These are phyloP conservation scores for Phialemoniopsis sp. DNA, from an alignment of 2,329 filamentous ascomycete species.

Conservation along the genomic window DNA sequence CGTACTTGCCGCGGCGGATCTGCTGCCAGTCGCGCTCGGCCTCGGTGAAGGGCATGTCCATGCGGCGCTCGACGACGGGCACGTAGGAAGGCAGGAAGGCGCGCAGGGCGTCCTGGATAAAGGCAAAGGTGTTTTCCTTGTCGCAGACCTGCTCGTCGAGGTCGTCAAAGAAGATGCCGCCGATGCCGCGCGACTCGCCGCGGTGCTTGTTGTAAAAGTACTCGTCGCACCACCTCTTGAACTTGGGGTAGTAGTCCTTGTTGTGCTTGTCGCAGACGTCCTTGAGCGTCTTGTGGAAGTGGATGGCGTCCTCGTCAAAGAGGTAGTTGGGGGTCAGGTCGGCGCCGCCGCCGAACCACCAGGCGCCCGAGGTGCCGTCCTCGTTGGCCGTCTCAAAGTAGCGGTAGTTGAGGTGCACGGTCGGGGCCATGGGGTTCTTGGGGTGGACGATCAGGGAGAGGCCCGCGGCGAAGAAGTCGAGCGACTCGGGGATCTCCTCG, in stretches of 20 bases:
- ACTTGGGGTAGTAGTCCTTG: slow-evolving; percentile 84
- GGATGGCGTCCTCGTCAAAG: slow-evolving; percentile 94
- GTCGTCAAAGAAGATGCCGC: slow-evolving; percentile 98
- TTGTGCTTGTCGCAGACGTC: slow-evolving; percentile 91
- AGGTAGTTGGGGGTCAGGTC: slow-evolving; percentile 92
- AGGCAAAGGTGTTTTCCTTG: slow-evolving; percentile 84
- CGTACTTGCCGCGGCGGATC: slow-evolving; percentile 87
- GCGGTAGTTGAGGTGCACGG: slow-evolving; percentile 95
- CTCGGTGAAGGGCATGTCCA: slow-evolving; percentile 85
- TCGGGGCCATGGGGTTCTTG: slow-evolving; percentile 92
- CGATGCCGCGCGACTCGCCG: slow-evolving; percentile 78
- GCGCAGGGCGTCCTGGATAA: slow-evolving; percentile 78
- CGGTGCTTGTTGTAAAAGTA: slow-evolving; percentile 96
- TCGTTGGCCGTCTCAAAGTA: slow-evolving; percentile 95
- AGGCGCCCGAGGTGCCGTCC: slow-evolving; percentile 76
- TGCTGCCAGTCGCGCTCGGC: slow-evolving; percentile 96
- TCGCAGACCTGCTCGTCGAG: slow-evolving; percentile 83
- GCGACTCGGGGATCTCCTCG: slow-evolving; percentile 61
- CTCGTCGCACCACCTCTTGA: slow-evolving; percentile 98
- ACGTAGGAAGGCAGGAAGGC: slow-evolving; percentile 89
- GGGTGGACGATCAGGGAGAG: slow-evolving; percentile 92
- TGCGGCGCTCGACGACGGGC: slow-evolving; percentile 82
- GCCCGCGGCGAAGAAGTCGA: slow-evolving; percentile 94
- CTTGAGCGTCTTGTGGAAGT: slow-evolving; percentile 94
- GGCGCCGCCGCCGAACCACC: slow-evolving; percentile 97